phyloP scores from a whole-genome alignment of 176 grass and related monocot genomes.

The Otatea glauca region DNA sequence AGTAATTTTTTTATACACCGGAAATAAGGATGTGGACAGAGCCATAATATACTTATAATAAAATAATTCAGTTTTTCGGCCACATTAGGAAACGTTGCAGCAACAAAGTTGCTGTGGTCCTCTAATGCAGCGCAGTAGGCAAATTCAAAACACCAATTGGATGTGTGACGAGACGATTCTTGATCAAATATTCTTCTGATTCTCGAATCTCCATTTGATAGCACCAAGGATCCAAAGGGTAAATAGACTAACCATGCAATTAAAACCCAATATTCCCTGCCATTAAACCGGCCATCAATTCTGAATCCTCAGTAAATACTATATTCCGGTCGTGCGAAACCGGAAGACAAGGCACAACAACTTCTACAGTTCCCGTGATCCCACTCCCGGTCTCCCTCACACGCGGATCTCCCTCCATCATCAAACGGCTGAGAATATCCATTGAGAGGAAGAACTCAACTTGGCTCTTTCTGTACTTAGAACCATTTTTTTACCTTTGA shows the following conservation, averaged over 20 bases:
- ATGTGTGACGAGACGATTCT: too few species aligned
- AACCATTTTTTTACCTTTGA: too few species aligned
- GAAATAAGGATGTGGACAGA: not conserved
- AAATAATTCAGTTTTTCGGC: not conserved
- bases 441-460: not conserved
- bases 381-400: not conserved
- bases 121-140: not conserved
- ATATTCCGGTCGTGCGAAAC: not conserved
- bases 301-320: not conserved
- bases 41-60: not conserved
- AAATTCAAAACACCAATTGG: not conserved
- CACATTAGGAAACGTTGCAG: not conserved
- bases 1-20: not conserved
- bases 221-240: not conserved
- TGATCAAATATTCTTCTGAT: too few species aligned
- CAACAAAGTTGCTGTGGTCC: not conserved
- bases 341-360: not conserved
- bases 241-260: not conserved
- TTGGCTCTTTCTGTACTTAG: too few species aligned
- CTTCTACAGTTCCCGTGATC: slow-evolving; percentile 4
- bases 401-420: not conserved
- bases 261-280: not conserved
- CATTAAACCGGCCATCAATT: not conserved
- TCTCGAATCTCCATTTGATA: not conserved
- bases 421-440: slow-evolving; percentile 35